A percentile compares a stretch with the other conserved stretches of the same genome.
Evolutionary conservation across 2,329 filamentous ascomycete species (phyloP).

Genomic region (Cercospora berteroae): DNA sequence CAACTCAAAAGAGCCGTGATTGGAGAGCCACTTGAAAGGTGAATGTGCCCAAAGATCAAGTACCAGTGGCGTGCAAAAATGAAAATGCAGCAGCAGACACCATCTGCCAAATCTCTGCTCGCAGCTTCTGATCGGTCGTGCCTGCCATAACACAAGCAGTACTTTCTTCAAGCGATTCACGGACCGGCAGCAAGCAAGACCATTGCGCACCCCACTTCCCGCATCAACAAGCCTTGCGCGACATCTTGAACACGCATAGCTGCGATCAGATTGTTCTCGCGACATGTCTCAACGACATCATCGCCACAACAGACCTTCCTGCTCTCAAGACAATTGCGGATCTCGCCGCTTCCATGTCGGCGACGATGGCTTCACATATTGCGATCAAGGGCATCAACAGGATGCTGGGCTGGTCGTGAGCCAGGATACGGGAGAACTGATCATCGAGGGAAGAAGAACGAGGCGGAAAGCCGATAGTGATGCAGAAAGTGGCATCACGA

Average conservation of each 20-base stretch:
- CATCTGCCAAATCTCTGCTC: neutral
- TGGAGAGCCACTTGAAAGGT: neutral
- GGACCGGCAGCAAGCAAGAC: neutral
- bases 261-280: neutral
- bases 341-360: conserved; percentile 66
- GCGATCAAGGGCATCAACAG: conserved; percentile 75
- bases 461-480: conserved; percentile 31
- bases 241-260: neutral
- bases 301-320: conserved; percentile 24
- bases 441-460: conserved; percentile 32
- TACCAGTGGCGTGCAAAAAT: neutral
- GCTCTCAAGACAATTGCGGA: conserved; percentile 57
- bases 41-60: neutral
- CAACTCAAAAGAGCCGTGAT: neutral
- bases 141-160: neutral
- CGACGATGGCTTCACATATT: conserved; percentile 75
- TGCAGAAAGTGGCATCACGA: conserved; percentile 31
- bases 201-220: neutral
- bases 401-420: conserved; percentile 54
- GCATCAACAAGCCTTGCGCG: neutral
- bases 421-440: conserved; percentile 35
- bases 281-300: conserved; percentile 28
- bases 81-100: neutral
- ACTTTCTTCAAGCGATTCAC: neutral
- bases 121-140: neutral